Evolutionary conservation across 768 basidiomycete species (phyloP).

Genomic region (Lanmaoa rubissima): DNA sequence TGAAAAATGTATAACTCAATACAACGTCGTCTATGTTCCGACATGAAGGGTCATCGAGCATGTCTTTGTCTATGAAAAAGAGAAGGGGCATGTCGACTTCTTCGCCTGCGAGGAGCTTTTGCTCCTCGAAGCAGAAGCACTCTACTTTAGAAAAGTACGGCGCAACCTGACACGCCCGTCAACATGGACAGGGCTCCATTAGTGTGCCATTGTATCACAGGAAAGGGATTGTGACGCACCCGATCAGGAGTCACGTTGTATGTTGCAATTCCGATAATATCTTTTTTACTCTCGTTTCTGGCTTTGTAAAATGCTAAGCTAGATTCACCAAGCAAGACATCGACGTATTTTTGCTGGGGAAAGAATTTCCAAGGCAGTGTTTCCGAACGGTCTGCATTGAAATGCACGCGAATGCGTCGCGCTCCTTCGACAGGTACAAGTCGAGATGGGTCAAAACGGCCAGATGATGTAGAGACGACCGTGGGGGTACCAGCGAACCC

Average conservation of each 20-base stretch:
- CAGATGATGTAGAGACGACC: slow-evolving; percentile 59
- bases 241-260: slow-evolving; percentile 99
- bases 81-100: slow-evolving; percentile 98
- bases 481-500: slow-evolving; percentile 96
- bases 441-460: slow-evolving; percentile 79
- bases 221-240: slow-evolving; percentile 44
- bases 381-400: slow-evolving; percentile 91
- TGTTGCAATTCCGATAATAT: slow-evolving; percentile 97
- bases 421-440: slow-evolving; percentile 71
- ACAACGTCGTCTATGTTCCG: slow-evolving; percentile 88
- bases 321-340: slow-evolving; percentile 92
- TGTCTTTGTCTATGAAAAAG: slow-evolving; percentile 98
- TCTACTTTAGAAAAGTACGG: slow-evolving; percentile 99
- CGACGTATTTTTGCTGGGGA: slow-evolving; percentile 87
- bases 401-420: slow-evolving; percentile 86
- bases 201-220: not conserved
- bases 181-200: not conserved
- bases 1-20: slow-evolving; percentile 96
- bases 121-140: slow-evolving; percentile 99
- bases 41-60: slow-evolving; percentile 89
- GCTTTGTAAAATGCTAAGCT: slow-evolving; percentile 96
- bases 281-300: slow-evolving; percentile 77
- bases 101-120: slow-evolving; percentile 89
- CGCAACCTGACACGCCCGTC: slow-evolving; percentile 61
- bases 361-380: slow-evolving; percentile 91